phyloP scores from a whole-genome alignment of 2,329 filamentous ascomycete genomes.

The Fusarium irregulare region DNA sequence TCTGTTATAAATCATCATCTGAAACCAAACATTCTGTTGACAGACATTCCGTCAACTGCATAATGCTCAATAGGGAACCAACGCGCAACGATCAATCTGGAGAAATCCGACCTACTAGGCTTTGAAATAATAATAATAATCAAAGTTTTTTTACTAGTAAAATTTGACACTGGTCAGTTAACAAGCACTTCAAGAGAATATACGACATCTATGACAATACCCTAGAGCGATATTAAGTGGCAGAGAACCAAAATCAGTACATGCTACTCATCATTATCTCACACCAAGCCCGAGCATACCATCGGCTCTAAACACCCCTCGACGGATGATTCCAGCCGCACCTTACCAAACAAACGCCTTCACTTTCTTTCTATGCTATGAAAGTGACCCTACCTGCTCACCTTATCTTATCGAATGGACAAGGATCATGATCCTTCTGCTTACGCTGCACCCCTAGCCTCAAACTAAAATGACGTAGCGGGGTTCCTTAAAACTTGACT shows the following conservation, averaged over 20 bases:
- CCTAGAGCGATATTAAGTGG: background rate
- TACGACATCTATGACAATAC: background rate
- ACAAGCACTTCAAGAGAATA: background rate
- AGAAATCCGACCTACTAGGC: background rate
- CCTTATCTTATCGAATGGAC: background rate
- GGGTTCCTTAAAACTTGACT: background rate
- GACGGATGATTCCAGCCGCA: background rate
- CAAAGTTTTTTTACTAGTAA: background rate
- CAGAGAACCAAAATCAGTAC: background rate
- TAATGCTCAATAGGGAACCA: background rate
- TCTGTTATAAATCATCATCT: background rate
- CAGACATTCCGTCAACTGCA: rapidly evolving
- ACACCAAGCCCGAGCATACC: background rate
- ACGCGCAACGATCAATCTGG: background rate
- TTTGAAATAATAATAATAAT: background rate
- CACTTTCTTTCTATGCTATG: background rate
- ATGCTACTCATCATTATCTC: background rate
- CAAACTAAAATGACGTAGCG: background rate
- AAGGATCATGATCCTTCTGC: background rate
- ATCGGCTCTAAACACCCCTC: background rate
- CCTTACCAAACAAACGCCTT: background rate
- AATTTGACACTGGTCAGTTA: background rate
- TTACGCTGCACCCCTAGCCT: background rate
- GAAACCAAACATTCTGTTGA: no score
- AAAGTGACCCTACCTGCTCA: background rate